These are phyloP conservation scores for Conticribra guillardii DNA, from an alignment of 108 stramenopile genomes.

Conservation along the genomic window DNA sequence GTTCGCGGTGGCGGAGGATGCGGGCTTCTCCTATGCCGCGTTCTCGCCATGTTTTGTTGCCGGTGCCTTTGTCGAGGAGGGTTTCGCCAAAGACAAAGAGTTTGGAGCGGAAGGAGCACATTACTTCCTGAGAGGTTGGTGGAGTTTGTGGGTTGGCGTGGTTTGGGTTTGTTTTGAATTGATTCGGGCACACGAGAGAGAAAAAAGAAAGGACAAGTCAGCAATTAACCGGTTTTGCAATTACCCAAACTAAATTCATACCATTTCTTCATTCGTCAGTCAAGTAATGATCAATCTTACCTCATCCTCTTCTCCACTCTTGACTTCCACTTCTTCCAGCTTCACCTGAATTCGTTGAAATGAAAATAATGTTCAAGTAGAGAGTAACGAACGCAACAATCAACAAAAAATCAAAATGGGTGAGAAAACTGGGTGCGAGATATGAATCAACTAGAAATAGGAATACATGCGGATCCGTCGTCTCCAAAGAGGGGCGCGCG, in stretches of 20 bases:
- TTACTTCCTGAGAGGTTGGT: slow-evolving; percentile 47
- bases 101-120: slow-evolving; percentile 87
- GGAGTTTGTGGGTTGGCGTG: not conserved
- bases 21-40: slow-evolving; percentile 97
- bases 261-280: not conserved
- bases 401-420: too few relatives aligned
- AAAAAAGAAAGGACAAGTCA: not conserved
- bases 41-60: slow-evolving; percentile 97
- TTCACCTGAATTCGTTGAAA: slow-evolving; percentile 69
- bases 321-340: slow-evolving; percentile 98
- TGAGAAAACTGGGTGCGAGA: too few relatives aligned
- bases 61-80: slow-evolving; percentile 96
- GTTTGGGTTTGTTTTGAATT: not conserved
- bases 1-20: slow-evolving; percentile 94
- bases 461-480: too few relatives aligned
- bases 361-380: not conserved
- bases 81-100: slow-evolving; percentile 97
- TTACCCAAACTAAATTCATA: too few relatives aligned
- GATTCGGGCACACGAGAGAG: not conserved
- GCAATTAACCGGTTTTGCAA: too few relatives aligned
- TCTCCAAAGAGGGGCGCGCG: too few relatives aligned
- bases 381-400: not conserved
- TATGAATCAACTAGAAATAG: too few relatives aligned
- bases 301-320: slow-evolving; percentile 98
- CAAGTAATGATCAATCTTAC: slow-evolving; percentile 35